Percentiles rank a stretch among this genome's conserved stretches.
These are phyloP conservation scores for Dichotomopilus funicola DNA, from an alignment of 2,329 filamentous ascomycete genomes.

Conservation along the genomic window DNA sequence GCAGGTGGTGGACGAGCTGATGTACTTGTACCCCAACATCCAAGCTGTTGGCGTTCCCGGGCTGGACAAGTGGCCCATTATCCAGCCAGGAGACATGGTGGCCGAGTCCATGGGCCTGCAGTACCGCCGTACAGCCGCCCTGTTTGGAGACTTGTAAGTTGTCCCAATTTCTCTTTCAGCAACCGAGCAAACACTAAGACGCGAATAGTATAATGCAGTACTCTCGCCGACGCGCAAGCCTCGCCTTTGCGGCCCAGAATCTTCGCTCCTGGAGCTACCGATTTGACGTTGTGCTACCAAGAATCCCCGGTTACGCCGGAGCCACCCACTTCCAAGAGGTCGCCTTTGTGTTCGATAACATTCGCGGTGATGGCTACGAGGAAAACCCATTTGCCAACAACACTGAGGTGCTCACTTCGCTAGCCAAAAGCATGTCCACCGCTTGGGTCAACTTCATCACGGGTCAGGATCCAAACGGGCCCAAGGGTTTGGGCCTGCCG, in stretches of 20 bases:
- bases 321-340: conserved; percentile 4
- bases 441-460: conserved; percentile 6
- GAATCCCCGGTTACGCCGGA: neutral
- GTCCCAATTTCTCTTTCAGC: neutral
- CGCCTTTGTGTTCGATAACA: conserved; percentile 3
- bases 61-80: conserved; percentile 4
- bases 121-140: neutral
- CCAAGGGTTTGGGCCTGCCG: neutral
- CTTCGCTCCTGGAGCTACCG: conserved; percentile 3
- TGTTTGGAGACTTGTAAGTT: conserved; percentile 5
- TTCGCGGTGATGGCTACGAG: conserved; percentile 1
- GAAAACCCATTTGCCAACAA: conserved; percentile 3
- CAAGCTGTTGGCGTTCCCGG: neutral
- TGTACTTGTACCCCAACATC: conserved; percentile 2
- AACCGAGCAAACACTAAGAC: neutral
- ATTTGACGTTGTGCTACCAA: neutral
- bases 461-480: conserved; percentile 1
- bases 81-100: neutral
- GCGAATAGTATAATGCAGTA: neutral
- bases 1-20: neutral
- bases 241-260: neutral
- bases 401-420: neutral
- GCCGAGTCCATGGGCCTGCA: neutral
- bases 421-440: conserved; percentile 4
- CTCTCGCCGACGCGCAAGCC: neutral